Percentiles rank a stretch among this genome's conserved stretches.
phyloP scores from a whole-genome alignment of 768 basidiomycete genomes.

The Mycena chlorophos region DNA sequence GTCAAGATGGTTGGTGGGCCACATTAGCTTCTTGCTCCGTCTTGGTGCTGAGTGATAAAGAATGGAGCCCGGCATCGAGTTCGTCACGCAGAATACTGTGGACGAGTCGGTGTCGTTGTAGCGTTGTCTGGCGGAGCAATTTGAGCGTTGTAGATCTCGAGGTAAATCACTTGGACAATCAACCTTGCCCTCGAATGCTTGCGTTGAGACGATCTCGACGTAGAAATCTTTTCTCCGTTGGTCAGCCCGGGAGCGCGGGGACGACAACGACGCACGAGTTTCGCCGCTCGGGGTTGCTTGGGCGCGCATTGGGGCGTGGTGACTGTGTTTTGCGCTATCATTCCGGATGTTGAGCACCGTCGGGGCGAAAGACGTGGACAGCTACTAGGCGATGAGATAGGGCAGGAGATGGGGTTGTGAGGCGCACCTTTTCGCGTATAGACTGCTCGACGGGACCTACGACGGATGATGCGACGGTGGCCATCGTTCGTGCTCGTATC shows the following conservation, averaged over 20 bases:
- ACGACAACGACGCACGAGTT: conserved; percentile 63
- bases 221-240: conserved; percentile 62
- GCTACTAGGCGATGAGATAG: conserved; percentile 3
- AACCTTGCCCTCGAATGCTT: conserved; percentile 77
- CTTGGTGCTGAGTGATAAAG: conserved; percentile 73
- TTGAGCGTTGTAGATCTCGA: conserved; percentile 13
- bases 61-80: conserved; percentile 69
- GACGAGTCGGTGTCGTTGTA: conserved; percentile 82
- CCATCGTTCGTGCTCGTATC: not conserved
- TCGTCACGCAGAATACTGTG: conserved; percentile 73
- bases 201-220: conserved; percentile 68
- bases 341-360: conserved; percentile 67
- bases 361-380: conserved; percentile 48
- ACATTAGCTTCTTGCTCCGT: conserved; percentile 52
- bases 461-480: conserved; percentile 18
- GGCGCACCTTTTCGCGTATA: conserved; percentile 59
- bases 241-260: conserved; percentile 11
- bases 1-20: not conserved
- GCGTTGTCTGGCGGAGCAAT: conserved; percentile 50
- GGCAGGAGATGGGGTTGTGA: not conserved
- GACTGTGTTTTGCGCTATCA: conserved; percentile 83
- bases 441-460: conserved; percentile 55
- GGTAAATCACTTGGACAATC: conserved; percentile 11
- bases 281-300: conserved; percentile 66
- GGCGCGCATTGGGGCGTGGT: conserved; percentile 80